Conservation (phyloP, 169 alveolate genomes). For the Prorocentrum cordatum region DNA sequence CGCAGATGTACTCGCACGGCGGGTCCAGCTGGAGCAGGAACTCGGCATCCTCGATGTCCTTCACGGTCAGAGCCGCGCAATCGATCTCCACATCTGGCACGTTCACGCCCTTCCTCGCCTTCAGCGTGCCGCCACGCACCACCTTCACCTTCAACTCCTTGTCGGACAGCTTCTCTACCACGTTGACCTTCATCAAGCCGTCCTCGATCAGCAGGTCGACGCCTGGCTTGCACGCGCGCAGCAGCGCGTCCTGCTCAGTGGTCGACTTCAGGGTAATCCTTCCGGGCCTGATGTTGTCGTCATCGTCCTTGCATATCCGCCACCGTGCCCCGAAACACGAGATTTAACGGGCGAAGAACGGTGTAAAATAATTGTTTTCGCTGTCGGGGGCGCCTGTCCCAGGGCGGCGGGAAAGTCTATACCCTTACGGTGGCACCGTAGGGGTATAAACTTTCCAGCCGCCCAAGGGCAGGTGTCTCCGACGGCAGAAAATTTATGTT, state of each 20-base stretch:
- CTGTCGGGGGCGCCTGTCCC: too few relatives aligned
- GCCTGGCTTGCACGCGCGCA: constrained; percentile 20
- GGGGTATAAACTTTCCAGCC: too few relatives aligned
- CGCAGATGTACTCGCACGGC: constrained; percentile 65
- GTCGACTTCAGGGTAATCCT: constrained; percentile 65
- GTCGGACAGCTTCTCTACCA: constrained; percentile 55
- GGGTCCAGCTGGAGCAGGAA: constrained; percentile 44
- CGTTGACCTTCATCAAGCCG: constrained; percentile 52
- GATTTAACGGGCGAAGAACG: too few relatives aligned
- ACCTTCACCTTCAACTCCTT: constrained; percentile 21
- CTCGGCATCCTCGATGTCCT: constrained; percentile 59
- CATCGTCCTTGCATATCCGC: constrained; percentile 11
- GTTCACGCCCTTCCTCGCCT: constrained; percentile 66
- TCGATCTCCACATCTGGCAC: constrained; percentile 64
- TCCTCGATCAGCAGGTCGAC: constrained; percentile 33
- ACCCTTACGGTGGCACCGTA: too few relatives aligned
- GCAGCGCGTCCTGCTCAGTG: constrained; percentile 49
- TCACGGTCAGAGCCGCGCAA: constrained; percentile 38
- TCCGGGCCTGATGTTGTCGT: constrained; percentile 54
- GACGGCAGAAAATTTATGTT: too few relatives aligned
- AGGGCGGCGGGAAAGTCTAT: too few relatives aligned
- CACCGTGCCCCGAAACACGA: background rate
- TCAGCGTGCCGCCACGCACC: background rate
- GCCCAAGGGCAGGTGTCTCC: too few relatives aligned
- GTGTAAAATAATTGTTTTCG: too few relatives aligned